Base-by-base conservation (phyloP, 176 grass and related monocot genomes). In the Echinochloa phyllopogon region DNA sequence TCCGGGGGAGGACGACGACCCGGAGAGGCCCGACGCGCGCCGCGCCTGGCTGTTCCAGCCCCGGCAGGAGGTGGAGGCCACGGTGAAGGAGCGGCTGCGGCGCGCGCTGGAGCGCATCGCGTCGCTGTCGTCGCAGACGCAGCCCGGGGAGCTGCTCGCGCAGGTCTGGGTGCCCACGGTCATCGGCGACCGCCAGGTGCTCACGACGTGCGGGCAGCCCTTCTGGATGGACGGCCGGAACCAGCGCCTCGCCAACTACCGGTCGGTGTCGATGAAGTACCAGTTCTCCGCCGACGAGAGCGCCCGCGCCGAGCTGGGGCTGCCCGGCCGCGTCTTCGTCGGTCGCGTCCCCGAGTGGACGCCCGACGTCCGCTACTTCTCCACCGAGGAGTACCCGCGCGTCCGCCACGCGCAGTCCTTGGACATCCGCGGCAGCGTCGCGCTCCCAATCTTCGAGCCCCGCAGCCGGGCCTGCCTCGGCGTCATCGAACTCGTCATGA, bases 261-360 rank as follows among this genome's bases (percentile, higher is more conserved):
- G 94, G 16, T 43, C 74, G 2, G 86, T 92, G 51, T 99, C 97
- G 5, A 83, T 85, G 62, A 80, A 72, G 77, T 99, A 84, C 90
- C 93, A 94, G 67, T 94, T 99, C 74, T 99, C 92, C 24, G 94
- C 90, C 39, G 97, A 99, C 60, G 92, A 94, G 82, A 76, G 36
- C 65, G 63, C 91, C 8, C 75, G 86, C 45, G 74, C 78, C 43
- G 86, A 65, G 0, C 79, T 91, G 62, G 97, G 97, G 0, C 90
- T 99, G 51, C 97, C 92, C 0, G 97, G 94, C 66, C 88, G 97
- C 25, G 97, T 99, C 80, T 99, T 96, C 88, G 80, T 99, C 47
- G 89, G 94, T 23, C 84, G 87, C 24, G 83, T 96, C 43, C 97
- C 97, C 6, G 97, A 99, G 81, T 99, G 97, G 94, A 94, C 97